Evolutionary conservation across 495 filamentous ascomycete genomes (phyloP), one percentile per base, ranked within the genome.

Genomic region (Ramalina peruviana): DNA sequence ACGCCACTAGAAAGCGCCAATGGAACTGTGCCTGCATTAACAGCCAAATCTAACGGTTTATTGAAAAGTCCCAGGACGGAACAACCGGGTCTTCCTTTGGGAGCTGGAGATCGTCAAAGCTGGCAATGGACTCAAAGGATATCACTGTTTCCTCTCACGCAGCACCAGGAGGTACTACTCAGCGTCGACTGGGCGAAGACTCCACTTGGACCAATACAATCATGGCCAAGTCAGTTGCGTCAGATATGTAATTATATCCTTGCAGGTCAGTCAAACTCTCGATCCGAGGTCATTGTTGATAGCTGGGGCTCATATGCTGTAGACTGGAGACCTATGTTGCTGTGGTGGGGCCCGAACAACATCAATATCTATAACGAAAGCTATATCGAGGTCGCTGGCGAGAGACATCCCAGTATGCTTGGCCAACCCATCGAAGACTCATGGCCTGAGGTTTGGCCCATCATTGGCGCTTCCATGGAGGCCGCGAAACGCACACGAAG

Each of bases 331-430:
- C 30, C 30, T 33, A 33, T 33, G 30, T 80, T 81, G 0, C 76
- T 86, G 70, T 85, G 83, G 61, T 86, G 81, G 81, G 81, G 81
- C 4, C 60, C 66, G 11, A 76, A 83, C 36, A 66, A 75, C 36
- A 71, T 78, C 16, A 74, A 79, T n/a, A 80, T 86, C 36, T 86
- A 86, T 60, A 86, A 86, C 55, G 80, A 85, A 55, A 80, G 81
- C 12, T 85, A 85, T 61, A 73, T 83, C 26, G 52, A 73, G 4
- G 60, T 86, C 12, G 82, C 82, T 3, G 81, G 82, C 10, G 65
- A 79, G 52, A 85, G 85, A 55, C 82, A 86, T 54, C 82, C 82
- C 0, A 52, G 50, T 17, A 58, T 86, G 15, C 85, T 86, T 81
- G 82, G 82, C 6, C 66, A 74, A 53, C 70, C 65, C 42, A 85